These are phyloP conservation scores for Arthrobotrys conoides DNA, from an alignment of 2,329 filamentous ascomycete species.

Conservation along the genomic window DNA sequence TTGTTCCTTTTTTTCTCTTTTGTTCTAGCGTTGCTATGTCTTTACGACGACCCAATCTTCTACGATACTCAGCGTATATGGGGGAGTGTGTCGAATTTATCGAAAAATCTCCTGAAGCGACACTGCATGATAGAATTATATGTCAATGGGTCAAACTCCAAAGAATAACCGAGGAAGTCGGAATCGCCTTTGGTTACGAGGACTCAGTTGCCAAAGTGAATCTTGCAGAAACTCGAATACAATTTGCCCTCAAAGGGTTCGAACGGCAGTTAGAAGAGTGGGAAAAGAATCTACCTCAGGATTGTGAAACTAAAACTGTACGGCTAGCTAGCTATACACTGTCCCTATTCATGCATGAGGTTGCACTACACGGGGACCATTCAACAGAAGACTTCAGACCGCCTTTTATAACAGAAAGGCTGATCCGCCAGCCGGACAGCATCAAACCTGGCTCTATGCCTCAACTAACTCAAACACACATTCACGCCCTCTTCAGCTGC, in stretches of 20 bases:
- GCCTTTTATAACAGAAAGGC: slow-evolving; percentile 63
- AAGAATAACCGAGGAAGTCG: slow-evolving; percentile 73
- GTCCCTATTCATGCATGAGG: slow-evolving; percentile 81
- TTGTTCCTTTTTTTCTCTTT: not conserved
- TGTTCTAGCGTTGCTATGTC: slow-evolving; percentile 68
- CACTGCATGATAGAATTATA: slow-evolving; percentile 67
- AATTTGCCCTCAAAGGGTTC: slow-evolving; percentile 72
- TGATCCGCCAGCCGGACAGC: slow-evolving; percentile 65
- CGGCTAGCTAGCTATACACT: slow-evolving; percentile 67
- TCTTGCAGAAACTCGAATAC: slow-evolving; percentile 72
- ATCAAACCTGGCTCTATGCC: slow-evolving; percentile 62
- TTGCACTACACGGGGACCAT: slow-evolving; percentile 77
- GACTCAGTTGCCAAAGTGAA: slow-evolving; percentile 70
- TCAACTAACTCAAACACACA: slow-evolving; percentile 73
- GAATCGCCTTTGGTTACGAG: slow-evolving; percentile 73
- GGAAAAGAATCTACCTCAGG: slow-evolving; percentile 68
- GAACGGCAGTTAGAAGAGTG: slow-evolving; percentile 71
- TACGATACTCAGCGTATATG: slow-evolving; percentile 69
- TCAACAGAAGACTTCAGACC: slow-evolving; percentile 71
- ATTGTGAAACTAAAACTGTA: slow-evolving; percentile 63
- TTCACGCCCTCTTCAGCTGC: slow-evolving; percentile 78
- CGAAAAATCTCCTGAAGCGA: slow-evolving; percentile 67
- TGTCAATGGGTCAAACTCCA: slow-evolving; percentile 69
- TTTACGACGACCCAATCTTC: slow-evolving; percentile 69
- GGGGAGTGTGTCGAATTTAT: slow-evolving; percentile 69